These are phyloP conservation scores for Taiozyma sp. DNA, from an alignment of 1,139 yeast genomes.

Conservation along the genomic window DNA sequence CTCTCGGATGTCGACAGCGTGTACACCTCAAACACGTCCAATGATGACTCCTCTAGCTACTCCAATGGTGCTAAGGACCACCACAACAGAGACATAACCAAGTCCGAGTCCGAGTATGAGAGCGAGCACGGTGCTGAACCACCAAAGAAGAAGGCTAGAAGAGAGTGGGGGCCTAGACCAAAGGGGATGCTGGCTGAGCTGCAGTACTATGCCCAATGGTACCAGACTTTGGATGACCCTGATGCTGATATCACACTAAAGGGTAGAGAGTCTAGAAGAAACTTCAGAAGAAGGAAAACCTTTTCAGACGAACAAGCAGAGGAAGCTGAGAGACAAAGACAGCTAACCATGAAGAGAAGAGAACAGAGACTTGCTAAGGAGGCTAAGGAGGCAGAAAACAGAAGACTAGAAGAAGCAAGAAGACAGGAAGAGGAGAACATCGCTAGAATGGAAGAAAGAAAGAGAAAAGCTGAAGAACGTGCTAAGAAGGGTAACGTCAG, in stretches of 20 bases:
- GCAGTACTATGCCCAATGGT: not conserved
- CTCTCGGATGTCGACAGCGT: not conserved
- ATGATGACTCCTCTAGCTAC: not conserved
- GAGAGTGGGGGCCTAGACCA: constrained; percentile 2
- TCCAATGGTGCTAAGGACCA: not conserved
- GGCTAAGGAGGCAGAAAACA: constrained; percentile 1
- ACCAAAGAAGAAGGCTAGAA: constrained; percentile 5
- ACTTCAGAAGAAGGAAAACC: not conserved
- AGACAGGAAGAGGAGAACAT: constrained; percentile 5
- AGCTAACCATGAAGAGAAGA: constrained; percentile 1
- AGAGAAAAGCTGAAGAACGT: constrained; percentile 2
- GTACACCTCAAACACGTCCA: not conserved
- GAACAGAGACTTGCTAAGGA: constrained; percentile 1
- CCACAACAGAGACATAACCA: not conserved
- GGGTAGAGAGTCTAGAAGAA: not conserved
- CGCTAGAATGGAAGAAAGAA: not conserved
- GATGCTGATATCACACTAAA: not conserved
- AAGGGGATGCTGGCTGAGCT: constrained; percentile 1
- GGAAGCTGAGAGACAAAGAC: not conserved
- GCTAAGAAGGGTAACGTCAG: not conserved
- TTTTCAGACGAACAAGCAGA: not conserved
- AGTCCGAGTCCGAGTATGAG: not conserved
- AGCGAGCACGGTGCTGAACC: not conserved
- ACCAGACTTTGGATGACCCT: not conserved
- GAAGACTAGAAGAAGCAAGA: constrained; percentile 1